phyloP scores from a whole-genome alignment of 164 flowering plant species.

The Aristolochia californica region DNA sequence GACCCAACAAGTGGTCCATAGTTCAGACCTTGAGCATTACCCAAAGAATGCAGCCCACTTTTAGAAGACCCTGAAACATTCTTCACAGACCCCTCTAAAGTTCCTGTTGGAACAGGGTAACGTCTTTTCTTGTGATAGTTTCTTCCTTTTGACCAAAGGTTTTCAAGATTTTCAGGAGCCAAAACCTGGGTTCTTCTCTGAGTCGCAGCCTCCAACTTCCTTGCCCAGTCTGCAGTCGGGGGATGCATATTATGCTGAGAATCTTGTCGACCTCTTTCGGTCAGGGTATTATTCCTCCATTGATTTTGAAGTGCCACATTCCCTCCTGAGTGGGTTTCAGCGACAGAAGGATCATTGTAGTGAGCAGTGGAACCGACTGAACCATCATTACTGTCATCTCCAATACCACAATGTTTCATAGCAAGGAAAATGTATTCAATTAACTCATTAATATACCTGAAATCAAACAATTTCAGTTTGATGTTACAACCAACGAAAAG shows the following conservation, averaged over 20 bases:
- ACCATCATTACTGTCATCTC: slow-evolving; percentile 17
- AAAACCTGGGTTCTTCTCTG: slow-evolving; percentile 97
- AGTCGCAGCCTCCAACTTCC: slow-evolving; percentile 67
- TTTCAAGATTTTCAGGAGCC: slow-evolving; percentile 97
- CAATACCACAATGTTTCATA: slow-evolving; percentile 22
- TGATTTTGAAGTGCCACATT: slow-evolving; percentile 16
- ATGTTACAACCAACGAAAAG: too few relatives aligned
- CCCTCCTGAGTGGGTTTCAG: slow-evolving; percentile 16
- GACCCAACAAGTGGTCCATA: slow-evolving; percentile 18
- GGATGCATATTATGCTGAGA: slow-evolving; percentile 18
- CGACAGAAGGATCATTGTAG: slow-evolving; percentile 16
- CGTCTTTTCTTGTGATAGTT: slow-evolving; percentile 54
- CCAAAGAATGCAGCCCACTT: slow-evolving; percentile 4
- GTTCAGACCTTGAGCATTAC: slow-evolving; percentile 16
- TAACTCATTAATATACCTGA: slow-evolving; percentile 83
- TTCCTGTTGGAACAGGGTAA: slow-evolving; percentile 22
- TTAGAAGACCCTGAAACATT: slow-evolving; percentile 17
- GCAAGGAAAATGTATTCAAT: slow-evolving; percentile 56
- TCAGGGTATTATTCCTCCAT: slow-evolving; percentile 15
- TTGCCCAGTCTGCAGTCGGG: slow-evolving; percentile 71
- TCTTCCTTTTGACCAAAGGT: slow-evolving; percentile 94
- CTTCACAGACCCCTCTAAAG: slow-evolving; percentile 13
- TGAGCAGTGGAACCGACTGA: slow-evolving; percentile 17
- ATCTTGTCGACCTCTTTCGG: slow-evolving; percentile 24
- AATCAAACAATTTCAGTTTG: slow-evolving; percentile 5